Evolutionary conservation across 352 stramenopile genomes (phyloP), one percentile per base, ranked within the genome.

Genomic region (Albugo laibachii): DNA sequence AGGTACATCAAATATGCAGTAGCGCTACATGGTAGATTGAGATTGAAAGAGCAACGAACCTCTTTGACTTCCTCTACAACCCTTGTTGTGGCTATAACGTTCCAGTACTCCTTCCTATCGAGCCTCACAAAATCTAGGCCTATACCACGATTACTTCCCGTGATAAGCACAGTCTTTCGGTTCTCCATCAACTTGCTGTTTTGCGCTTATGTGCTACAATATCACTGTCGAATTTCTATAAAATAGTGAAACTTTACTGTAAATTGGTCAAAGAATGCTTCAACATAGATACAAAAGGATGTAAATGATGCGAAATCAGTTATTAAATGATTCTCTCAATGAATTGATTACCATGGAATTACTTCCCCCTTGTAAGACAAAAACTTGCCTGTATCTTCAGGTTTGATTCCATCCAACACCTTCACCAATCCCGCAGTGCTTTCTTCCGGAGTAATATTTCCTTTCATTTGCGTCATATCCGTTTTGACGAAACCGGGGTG

Each of bases 401-500:
- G 48, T 20, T 61, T 74, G 19, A 65, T 66, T 16, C 61, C 58
- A 1, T 62, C 60, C 20, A 85, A 68, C 49, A 81, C 66, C 46
- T 62, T 64, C 42, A 65, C 62, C 49, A 85, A 46, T 11, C 62
- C 55, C 2, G 35, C 58, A 16, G 75, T 70, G 44, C 67, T 80
- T 37, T 80, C 59, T 11, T 54, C 55, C 1, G 64, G 48, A 16
- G 50, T 62, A 18, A 81, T 55, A 31, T 54, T 49, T 44, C 69
- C 69, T 31, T 52, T 59, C 56, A 66, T 65, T 19, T 56, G 54
- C 13, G 69, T 62, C 52, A 83, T 81, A 14, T 62, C 68, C 13
- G 69, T 84, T 36, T 63, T 59, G 16, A 82, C 67, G 53, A 66
- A 66, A n/a, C 70, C 73, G 5, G 73, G 68, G 39, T 83, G 70